Evolutionary conservation across 176 grass and related monocot species (phyloP).

Genomic region (Rhipidocladum racemiflorum): DNA sequence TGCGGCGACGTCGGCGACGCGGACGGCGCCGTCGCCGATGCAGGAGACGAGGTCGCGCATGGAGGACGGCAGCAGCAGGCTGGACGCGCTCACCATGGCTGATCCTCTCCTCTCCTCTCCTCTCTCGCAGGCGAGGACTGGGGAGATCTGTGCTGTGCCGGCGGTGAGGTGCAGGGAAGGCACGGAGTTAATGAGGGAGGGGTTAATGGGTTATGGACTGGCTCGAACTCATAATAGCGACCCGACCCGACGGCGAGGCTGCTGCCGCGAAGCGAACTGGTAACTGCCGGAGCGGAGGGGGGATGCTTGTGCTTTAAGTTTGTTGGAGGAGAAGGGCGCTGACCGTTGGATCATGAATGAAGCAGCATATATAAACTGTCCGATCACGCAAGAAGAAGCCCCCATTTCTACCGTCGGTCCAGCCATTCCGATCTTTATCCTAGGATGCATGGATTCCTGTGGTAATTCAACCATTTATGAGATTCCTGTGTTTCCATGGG

Average conservation of each 20-base stretch:
- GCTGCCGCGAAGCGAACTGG: background rate
- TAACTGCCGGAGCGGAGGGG: conserved; percentile 23
- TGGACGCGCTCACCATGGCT: conserved; percentile 58
- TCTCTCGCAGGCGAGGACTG: background rate
- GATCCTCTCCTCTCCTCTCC: background rate
- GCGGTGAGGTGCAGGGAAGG: background rate
- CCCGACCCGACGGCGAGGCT: background rate
- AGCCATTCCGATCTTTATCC: too few relatives aligned
- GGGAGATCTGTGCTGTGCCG: background rate
- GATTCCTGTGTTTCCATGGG: too few relatives aligned
- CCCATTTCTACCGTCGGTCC: too few relatives aligned
- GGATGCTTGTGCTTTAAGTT: background rate
- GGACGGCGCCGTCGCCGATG: conserved; percentile 67
- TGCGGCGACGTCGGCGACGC: conserved; percentile 46
- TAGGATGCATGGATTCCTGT: too few relatives aligned
- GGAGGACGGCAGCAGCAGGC: conserved; percentile 54
- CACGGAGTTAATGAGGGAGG: background rate
- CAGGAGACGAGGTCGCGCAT: conserved; percentile 80
- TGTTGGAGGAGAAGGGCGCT: background rate
- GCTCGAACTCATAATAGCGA: conserved; percentile 10
- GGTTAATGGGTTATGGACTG: background rate
- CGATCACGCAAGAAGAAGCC: background rate
- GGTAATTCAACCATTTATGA: too few relatives aligned
- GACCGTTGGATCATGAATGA: background rate
- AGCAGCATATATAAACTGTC: background rate